Base-by-base conservation (phyloP, 2,329 filamentous ascomycete genomes). In the Colletotrichum melonis region DNA sequence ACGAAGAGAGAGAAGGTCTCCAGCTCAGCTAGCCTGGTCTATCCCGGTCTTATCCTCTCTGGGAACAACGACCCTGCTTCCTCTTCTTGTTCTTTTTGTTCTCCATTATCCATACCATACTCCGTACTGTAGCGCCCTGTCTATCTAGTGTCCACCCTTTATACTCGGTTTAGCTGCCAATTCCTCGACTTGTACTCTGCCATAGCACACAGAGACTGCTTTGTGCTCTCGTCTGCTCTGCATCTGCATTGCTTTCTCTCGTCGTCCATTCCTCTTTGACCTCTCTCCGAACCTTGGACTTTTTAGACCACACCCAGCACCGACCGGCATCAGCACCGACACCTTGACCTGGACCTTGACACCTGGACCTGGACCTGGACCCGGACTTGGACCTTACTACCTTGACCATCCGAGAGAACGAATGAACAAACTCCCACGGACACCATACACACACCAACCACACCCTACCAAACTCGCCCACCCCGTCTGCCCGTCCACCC, bases 351-450 rank as follows among this genome's bases (percentile, higher is more conserved):
- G 6, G 63, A 35, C 55, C 35, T 52, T 22, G 42, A 57, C 42
- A 49, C 63, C 30, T 57, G 63, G 52, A 57, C 63, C 24, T 42
- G 63, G 32, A 66, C 64, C 24, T 42, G 63, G 32, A 66, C 64
- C 62, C 24, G 63, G 68, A 66, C 68, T 42, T 55, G 57, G 56
- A 56, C 56, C 63, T 57, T 19, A 60, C 46, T 57, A 42, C 38
- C 14, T 49, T 49, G 54, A 56, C 63, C 63, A 42, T 65, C 32
- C 30, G 49, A 65, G 28, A 56, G 49, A 65, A 56, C 63, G 63
- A 65, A 65, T 52, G 59, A 69, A 69, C 46, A 30, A 58, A 54
- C 49, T 55, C 52, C 49, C 63, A 38, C n/a, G 46, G 30, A 38
- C 30, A 38, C 46, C 30, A 38, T 30, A 14, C 59, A 30, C 42